Percentiles rank a stretch among this genome's conserved stretches.
Conservation (phyloP, 1,284 basidiomycete genomes). For the Omphalotus olearius region DNA sequence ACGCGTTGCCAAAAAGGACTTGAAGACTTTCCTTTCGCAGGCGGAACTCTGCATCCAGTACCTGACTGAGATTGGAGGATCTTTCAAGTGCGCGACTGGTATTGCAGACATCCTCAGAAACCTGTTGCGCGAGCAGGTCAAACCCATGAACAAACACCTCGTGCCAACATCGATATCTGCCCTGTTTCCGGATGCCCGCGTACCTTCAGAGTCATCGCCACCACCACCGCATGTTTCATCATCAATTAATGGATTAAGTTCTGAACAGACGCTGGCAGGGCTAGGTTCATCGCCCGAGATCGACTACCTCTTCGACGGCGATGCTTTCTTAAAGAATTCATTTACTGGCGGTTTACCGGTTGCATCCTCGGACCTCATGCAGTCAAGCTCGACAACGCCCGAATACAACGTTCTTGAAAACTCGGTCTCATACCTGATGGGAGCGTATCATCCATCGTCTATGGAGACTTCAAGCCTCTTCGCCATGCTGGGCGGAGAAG, state of each 20-base stretch:
- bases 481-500: slow-evolving; percentile 24
- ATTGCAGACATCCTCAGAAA: slow-evolving; percentile 28
- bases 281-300: not conserved
- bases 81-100: slow-evolving; percentile 18
- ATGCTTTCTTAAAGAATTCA: no score
- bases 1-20: slow-evolving; percentile 12
- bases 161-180: not conserved
- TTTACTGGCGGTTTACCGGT: not conserved
- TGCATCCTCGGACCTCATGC: not conserved
- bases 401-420: not conserved
- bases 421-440: not conserved
- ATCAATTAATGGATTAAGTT: not conserved
- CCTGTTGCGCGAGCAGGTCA: slow-evolving; percentile 33
- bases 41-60: slow-evolving; percentile 19
- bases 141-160: slow-evolving; percentile 17
- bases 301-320: not conserved
- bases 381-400: not conserved
- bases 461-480: slow-evolving; percentile 17
- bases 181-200: not conserved
- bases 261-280: no score
- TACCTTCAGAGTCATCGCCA: not conserved
- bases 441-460: not conserved
- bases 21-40: slow-evolving; percentile 8
- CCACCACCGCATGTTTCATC: not conserved
- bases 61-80: slow-evolving; percentile 19